Conservation (phyloP, 768 basidiomycete species). For the Lactarius pseudohatsudake region DNA sequence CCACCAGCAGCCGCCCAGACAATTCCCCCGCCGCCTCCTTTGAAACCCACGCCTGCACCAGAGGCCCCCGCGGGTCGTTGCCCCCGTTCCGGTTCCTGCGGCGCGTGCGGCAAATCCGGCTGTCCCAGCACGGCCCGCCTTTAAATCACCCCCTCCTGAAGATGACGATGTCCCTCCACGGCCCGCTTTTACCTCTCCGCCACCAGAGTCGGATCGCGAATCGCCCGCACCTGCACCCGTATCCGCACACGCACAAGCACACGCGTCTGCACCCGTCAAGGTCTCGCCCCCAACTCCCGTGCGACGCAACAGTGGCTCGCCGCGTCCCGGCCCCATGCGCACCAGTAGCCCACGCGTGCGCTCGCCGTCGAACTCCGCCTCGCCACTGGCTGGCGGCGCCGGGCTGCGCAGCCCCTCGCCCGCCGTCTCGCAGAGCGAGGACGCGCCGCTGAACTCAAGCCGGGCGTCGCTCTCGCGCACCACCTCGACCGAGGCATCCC, state of each 20-base stretch:
- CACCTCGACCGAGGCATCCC: constrained; percentile 20
- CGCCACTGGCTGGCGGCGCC: constrained; percentile 11
- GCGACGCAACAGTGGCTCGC: constrained; percentile 48
- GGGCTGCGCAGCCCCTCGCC: constrained; percentile 23
- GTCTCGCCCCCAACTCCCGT: constrained; percentile 51
- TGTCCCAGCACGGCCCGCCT: constrained; percentile 45
- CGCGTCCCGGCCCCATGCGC: constrained; percentile 38
- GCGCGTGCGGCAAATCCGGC: constrained; percentile 26
- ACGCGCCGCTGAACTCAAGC: constrained; percentile 19
- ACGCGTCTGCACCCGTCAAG: constrained; percentile 37
- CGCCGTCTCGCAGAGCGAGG: constrained; percentile 16
- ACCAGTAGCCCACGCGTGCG: constrained; percentile 36
- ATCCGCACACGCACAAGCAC: constrained; percentile 21
- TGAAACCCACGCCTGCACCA: constrained; percentile 19
- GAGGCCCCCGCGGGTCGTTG: constrained; percentile 22
- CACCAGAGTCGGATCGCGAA: constrained; percentile 32
- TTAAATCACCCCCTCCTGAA: constrained; percentile 67
- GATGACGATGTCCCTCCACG: constrained; percentile 47
- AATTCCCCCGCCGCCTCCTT: constrained; percentile 15
- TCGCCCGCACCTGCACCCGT: constrained; percentile 1
- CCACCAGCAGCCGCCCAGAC: constrained; percentile 17
- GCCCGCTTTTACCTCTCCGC: constrained; percentile 26
- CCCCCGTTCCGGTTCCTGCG: constrained; percentile 31
- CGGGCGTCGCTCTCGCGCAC: constrained; percentile 24
- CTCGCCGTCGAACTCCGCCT: constrained; percentile 22